Base-by-base conservation (phyloP, 495 filamentous ascomycete genomes). In the Staphylotrichum longicolle region DNA sequence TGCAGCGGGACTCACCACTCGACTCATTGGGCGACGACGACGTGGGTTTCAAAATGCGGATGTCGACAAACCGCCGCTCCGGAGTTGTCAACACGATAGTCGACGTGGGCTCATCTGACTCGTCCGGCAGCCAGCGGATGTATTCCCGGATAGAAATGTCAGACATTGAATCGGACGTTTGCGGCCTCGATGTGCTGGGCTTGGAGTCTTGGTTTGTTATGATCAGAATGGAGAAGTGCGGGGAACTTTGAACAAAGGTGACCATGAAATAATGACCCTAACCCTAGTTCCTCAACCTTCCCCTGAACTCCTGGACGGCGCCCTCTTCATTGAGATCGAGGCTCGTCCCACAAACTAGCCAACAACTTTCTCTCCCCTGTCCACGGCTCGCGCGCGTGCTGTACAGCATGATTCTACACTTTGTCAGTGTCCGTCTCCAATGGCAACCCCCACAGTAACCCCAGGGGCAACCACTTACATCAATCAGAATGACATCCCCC, bases 41-140 rank as follows among this genome's bases (percentile, higher is more conserved):
- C 14, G 34, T 4, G 9, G 55, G 55, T 15, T 58, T 55, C 14
- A 61, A 35, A 20, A 82, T 65, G 37, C 84, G 76, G 30, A 83
- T 64, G 61, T 86, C 84, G 57, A 85, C 78, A 62, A 79, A 85
- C 9, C 70, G 70, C 15, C 69, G 65, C 33, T 65, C 58, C 15
- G 77, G 77, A 10, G 83, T 82, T 7, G 81, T 84, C 14, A 86
- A 63, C 12, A 81, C 78, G 1, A 78, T 64, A 0, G 77, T 78
- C 15, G 73, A 75, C 0, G 77, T 80, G 5, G 75, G 77, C 59
- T 81, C 78, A 50, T 68, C 72, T 0, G 77, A 54, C 4, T 52
- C 48, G 6, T 66, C 68, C 27, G 78, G 75, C 6, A 78, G 67
- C 78, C 78, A 80, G 40, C 75, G 72, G 57, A 80, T 75, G 40